These are phyloP conservation scores for Ceratocystis smalleyi DNA, from an alignment of 2,329 filamentous ascomycete species.

Conservation along the genomic window DNA sequence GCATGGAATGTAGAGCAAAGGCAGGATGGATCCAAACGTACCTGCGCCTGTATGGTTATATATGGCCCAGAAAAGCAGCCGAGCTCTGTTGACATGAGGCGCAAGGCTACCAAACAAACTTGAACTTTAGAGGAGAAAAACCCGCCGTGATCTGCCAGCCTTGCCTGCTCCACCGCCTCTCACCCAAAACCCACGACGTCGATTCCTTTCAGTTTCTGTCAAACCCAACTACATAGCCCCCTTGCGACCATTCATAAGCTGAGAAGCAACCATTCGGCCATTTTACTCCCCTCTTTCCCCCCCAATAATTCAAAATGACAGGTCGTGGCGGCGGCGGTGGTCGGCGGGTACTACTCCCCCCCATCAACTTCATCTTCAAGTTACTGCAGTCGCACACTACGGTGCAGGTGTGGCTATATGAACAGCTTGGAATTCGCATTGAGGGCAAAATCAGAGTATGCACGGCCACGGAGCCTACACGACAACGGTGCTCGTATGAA, in stretches of 20 bases:
- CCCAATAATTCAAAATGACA: conserved; percentile 31
- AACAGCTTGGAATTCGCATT: conserved; percentile 85
- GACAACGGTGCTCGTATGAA: conserved; percentile 23
- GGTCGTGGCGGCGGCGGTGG: conserved; percentile 44
- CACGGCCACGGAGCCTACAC: conserved; percentile 44
- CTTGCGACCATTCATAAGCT: not conserved
- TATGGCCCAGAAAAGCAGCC: not conserved
- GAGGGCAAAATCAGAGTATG: conserved; percentile 88
- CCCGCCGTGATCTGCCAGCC: conserved; percentile 1
- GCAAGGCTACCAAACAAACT: conserved; percentile 12
- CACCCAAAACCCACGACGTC: not conserved
- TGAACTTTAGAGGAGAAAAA: conserved; percentile 1
- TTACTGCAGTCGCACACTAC: conserved; percentile 67
- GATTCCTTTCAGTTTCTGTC: not conserved
- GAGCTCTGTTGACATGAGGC: not conserved
- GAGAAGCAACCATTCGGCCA: not conserved
- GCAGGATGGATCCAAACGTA: not conserved
- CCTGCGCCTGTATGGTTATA: not conserved
- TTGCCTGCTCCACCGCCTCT: conserved; percentile 5
- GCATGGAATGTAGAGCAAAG: not conserved
- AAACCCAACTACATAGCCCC: not conserved
- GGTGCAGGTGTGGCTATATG: conserved; percentile 91
- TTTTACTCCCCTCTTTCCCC: not conserved
- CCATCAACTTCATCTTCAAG: conserved; percentile 50
- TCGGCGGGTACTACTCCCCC: conserved; percentile 41